Evolutionary conservation across 768 basidiomycete genomes (phyloP).

Genomic region (Rhodotorula babjevae): DNA sequence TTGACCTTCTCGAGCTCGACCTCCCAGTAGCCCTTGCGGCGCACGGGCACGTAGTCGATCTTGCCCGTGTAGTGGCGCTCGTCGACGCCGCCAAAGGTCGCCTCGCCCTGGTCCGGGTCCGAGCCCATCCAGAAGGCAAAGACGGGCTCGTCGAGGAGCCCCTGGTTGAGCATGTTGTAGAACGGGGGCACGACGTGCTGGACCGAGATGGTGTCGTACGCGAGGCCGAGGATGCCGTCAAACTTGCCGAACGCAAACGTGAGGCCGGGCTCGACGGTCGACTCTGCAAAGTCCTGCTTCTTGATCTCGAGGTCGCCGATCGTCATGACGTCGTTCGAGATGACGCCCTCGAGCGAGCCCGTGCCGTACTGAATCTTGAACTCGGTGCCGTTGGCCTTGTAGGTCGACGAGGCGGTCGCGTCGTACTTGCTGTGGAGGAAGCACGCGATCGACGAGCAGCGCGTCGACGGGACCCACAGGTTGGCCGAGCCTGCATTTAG

Average conservation of each 20-base stretch:
- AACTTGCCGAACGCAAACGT: constrained; percentile 91
- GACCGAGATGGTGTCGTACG: constrained; percentile 90
- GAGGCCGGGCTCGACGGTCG: constrained; percentile 90
- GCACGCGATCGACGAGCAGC: constrained; percentile 81
- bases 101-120: constrained; percentile 63
- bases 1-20: constrained; percentile 81
- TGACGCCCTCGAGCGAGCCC: constrained; percentile 93
- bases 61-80: constrained; percentile 67
- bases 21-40: constrained; percentile 70
- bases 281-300: constrained; percentile 85
- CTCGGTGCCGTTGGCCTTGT: constrained; percentile 80
- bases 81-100: constrained; percentile 87
- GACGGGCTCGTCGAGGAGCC: constrained; percentile 73
- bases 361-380: constrained; percentile 93
- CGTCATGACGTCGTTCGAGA: constrained; percentile 71
- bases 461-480: constrained; percentile 50
- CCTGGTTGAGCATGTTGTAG: constrained; percentile 81
- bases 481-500: constrained; percentile 62
- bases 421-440: constrained; percentile 92
- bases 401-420: constrained; percentile 66
- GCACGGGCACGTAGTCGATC: constrained; percentile 79
- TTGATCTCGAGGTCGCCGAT: constrained; percentile 79
- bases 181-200: constrained; percentile 89
- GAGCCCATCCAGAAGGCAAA: constrained; percentile 88
- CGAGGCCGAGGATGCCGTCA: constrained; percentile 91